Percentiles rank a stretch among this genome's conserved stretches.
Evolutionary conservation across 2,329 filamentous ascomycete species (phyloP).

Genomic region (Drechslerella coelobrocha): DNA sequence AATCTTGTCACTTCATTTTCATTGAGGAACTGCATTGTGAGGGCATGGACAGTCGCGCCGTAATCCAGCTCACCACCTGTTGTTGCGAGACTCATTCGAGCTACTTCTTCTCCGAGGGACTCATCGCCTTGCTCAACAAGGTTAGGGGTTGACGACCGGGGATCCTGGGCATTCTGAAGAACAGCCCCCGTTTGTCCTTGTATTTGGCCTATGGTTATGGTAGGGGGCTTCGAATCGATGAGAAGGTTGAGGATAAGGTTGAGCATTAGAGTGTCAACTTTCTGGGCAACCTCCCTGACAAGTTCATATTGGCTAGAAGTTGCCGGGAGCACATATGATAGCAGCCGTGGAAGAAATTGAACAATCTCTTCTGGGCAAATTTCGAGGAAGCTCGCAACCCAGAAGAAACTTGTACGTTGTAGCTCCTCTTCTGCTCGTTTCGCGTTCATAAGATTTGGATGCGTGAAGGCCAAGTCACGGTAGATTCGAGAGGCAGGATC

Average conservation of each 20-base stretch:
- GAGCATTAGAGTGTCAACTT: constrained; percentile 89
- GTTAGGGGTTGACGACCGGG: constrained; percentile 44
- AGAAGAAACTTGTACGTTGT: constrained; percentile 85
- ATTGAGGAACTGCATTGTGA: constrained; percentile 92
- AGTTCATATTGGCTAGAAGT: constrained; percentile 91
- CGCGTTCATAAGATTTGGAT: constrained; percentile 23
- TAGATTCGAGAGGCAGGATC: constrained; percentile 74
- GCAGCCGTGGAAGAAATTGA: constrained; percentile 87
- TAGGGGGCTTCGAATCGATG: constrained; percentile 19
- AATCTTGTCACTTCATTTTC: constrained; percentile 96
- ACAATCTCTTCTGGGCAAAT: constrained; percentile 97
- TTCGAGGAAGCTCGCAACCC: constrained; percentile 96
- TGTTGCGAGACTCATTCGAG: constrained; percentile 57
- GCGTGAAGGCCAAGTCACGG: constrained; percentile 3
- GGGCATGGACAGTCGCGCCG: constrained; percentile 87
- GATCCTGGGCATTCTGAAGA: constrained; percentile 30
- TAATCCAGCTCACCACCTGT: constrained; percentile 78
- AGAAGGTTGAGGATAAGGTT: constrained; percentile 76
- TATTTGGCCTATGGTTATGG: background rate
- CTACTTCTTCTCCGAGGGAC: constrained; percentile 27
- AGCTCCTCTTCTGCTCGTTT: constrained; percentile 78
- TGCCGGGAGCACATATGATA: constrained; percentile 89
- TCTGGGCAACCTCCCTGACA: constrained; percentile 83
- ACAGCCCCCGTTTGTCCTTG: constrained; percentile 21
- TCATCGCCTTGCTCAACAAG: constrained; percentile 41